These are phyloP conservation scores for Aspergillus nidulans DNA, from an alignment of 495 filamentous ascomycete genomes.

Conservation along the genomic window DNA sequence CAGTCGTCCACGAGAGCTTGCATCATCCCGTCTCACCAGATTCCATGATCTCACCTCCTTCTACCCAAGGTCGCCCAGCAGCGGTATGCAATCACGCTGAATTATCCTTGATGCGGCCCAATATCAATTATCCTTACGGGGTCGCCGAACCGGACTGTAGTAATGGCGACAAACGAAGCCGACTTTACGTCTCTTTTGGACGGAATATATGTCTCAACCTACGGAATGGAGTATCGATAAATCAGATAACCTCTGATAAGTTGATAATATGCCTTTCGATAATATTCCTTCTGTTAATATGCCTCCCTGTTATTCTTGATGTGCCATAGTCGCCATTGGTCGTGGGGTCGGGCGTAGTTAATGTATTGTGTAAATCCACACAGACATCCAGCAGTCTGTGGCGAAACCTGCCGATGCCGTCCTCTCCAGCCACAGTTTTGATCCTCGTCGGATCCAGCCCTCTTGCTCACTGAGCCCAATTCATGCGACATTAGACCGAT, in stretches of 20 bases:
- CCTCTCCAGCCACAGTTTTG: not conserved
- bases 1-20: not conserved
- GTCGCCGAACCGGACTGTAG: too few relatives aligned
- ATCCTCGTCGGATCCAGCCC: not conserved
- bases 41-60: conserved; percentile 1
- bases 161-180: not conserved
- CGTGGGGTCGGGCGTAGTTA: not conserved
- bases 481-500: not conserved
- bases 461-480: not conserved
- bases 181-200: not conserved
- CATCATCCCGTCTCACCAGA: not conserved
- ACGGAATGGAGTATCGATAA: not conserved
- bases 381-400: too few relatives aligned
- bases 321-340: not conserved
- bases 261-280: too few relatives aligned
- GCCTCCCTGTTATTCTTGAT: not conserved
- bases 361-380: too few relatives aligned
- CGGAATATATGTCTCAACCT: not conserved
- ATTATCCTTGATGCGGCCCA: not conserved
- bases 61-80: not conserved
- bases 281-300: too few relatives aligned
- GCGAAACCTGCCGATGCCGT: too few relatives aligned
- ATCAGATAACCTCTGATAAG: not conserved
- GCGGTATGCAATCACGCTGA: not conserved
- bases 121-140: not conserved